A percentile compares a stretch with the other conserved stretches of the same genome.
Evolutionary conservation across 805 yeast genomes (phyloP).

Genomic region (Kodamaea leandrae): DNA sequence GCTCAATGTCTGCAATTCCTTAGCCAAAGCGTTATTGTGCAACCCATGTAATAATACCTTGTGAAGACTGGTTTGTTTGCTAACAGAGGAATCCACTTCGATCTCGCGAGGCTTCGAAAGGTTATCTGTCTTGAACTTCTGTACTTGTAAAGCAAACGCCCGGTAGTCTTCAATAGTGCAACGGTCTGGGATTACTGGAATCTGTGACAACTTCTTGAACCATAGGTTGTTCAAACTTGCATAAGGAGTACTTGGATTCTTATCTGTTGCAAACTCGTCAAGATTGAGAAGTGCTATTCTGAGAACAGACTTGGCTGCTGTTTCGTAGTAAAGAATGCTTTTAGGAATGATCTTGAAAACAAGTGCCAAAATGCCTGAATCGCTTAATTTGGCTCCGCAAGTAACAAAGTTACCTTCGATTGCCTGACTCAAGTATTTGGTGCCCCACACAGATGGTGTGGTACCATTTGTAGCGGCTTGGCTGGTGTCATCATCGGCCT

Average conservation of each 20-base stretch:
- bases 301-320: slow-evolving; percentile 23
- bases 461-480: slow-evolving; percentile 1
- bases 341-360: slow-evolving; percentile 27
- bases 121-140: slow-evolving; percentile 14
- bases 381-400: slow-evolving; percentile 21
- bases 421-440: slow-evolving; percentile 18
- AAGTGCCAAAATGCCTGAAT: slow-evolving; percentile 21
- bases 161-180: slow-evolving; percentile 3
- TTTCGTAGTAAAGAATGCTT: slow-evolving; percentile 26
- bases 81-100: not conserved
- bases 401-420: slow-evolving; percentile 29
- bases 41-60: slow-evolving; percentile 14
- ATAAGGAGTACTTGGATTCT: slow-evolving; percentile 13
- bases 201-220: slow-evolving; percentile 17
- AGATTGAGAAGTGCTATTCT: slow-evolving; percentile 25
- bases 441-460: slow-evolving; percentile 11
- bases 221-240: slow-evolving; percentile 22
- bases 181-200: slow-evolving; percentile 21
- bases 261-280: slow-evolving; percentile 7
- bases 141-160: slow-evolving; percentile 16
- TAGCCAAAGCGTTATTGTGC: slow-evolving; percentile 17
- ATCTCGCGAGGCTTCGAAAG: not conserved
- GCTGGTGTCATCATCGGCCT: slow-evolving; percentile 11
- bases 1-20: slow-evolving; percentile 20
- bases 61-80: not conserved